phyloP scores from a whole-genome alignment of 2,329 filamentous ascomycete species.

The Tolypocladium cylindrosporum region DNA sequence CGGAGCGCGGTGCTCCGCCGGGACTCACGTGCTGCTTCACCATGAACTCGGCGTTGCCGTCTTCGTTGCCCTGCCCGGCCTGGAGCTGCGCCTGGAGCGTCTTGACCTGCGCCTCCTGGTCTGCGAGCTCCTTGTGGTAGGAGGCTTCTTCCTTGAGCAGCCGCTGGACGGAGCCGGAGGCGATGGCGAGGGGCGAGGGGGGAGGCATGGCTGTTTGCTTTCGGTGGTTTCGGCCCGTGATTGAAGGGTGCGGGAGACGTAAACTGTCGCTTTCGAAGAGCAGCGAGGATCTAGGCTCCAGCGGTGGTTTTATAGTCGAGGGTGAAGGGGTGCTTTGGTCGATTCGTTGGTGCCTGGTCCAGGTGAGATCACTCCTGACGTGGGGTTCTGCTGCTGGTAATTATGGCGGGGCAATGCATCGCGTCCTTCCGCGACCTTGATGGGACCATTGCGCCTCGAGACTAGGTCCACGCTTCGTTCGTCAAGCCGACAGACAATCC shows the following conservation, averaged over 20 bases:
- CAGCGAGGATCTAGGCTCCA: not conserved
- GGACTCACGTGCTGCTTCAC: conserved; percentile 74
- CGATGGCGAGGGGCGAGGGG: conserved; percentile 66
- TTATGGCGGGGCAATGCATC: not conserved
- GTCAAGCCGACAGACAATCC: not conserved
- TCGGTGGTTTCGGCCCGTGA: not conserved
- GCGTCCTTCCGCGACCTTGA: not conserved
- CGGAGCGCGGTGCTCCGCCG: not conserved
- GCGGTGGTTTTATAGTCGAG: not conserved
- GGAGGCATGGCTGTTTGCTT: conserved; percentile 52
- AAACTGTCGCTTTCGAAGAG: not conserved
- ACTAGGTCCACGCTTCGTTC: not conserved
- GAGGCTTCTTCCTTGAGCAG: conserved; percentile 85
- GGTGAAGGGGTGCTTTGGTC: not conserved
- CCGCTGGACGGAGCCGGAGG: conserved; percentile 68
- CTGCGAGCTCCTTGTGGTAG: conserved; percentile 76
- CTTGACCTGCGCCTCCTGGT: conserved; percentile 63
- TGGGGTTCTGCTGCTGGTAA: not conserved
- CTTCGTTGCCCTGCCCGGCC: conserved; percentile 39
- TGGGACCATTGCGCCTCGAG: too few species aligned
- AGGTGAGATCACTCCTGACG: not conserved
- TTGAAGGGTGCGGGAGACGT: not conserved
- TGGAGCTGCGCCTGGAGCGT: conserved; percentile 54
- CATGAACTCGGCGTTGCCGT: conserved; percentile 67
- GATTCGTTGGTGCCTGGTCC: not conserved